phyloP scores from a whole-genome alignment of 495 filamentous ascomycete species.

The Baudoinia panamericana region DNA sequence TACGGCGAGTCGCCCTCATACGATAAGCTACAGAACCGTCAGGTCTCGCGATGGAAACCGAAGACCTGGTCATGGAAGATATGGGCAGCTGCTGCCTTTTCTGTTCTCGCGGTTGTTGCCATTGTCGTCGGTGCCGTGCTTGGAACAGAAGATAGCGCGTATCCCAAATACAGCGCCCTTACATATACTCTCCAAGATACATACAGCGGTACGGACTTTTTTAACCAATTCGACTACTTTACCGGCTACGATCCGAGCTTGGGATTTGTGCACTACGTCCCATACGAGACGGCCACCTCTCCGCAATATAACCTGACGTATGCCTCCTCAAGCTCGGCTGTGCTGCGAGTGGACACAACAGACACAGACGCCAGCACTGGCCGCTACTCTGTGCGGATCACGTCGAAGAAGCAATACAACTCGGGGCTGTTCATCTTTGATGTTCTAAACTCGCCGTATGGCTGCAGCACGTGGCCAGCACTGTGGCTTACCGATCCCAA shows the following conservation, averaged over 20 bases:
- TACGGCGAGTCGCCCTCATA: neutral
- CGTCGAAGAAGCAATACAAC: constrained; percentile 39
- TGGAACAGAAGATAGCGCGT: constrained; percentile 35
- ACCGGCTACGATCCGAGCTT: constrained; percentile 38
- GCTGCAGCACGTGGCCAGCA: constrained; percentile 44
- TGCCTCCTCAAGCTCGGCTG: constrained; percentile 34
- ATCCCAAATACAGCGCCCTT: constrained; percentile 41
- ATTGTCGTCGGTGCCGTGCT: constrained; percentile 44
- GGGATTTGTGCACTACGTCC: constrained; percentile 42
- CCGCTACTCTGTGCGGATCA: constrained; percentile 43
- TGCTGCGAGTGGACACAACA: constrained; percentile 40
- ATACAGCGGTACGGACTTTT: constrained; percentile 38
- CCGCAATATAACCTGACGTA: constrained; percentile 39
- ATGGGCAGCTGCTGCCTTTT: too few species aligned
- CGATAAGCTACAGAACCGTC: too few species aligned
- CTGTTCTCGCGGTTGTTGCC: too few species aligned
- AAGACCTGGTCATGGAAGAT: constrained; percentile 11
- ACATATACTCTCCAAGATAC: constrained; percentile 40
- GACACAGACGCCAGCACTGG: constrained; percentile 34
- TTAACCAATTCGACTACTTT: constrained; percentile 42
- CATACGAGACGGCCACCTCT: constrained; percentile 22
- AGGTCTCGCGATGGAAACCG: too few species aligned
- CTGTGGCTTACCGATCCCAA: constrained; percentile 50
- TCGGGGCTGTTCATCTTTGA: constrained; percentile 44
- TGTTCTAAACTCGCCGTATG: constrained; percentile 37